These are phyloP conservation scores for Boehmeria nivea DNA, from an alignment of 306 rosid species.

Conservation along the genomic window DNA sequence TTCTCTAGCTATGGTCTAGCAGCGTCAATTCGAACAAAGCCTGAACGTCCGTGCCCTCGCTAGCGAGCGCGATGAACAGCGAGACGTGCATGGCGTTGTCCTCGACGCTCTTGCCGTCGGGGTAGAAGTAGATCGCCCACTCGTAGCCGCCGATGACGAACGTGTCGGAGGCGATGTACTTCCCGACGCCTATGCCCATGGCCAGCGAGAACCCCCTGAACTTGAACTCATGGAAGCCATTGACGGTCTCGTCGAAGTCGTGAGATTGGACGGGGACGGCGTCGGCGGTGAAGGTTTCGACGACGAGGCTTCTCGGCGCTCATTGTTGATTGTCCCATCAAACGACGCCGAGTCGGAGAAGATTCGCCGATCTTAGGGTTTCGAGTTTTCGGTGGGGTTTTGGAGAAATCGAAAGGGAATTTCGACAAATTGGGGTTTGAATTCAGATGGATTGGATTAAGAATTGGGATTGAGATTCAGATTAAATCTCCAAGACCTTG, in stretches of 20 bases:
- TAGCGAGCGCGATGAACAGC: constrained; percentile 51
- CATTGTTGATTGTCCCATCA: constrained; percentile 46
- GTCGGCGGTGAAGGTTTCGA: background rate
- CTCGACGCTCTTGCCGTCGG: constrained; percentile 55
- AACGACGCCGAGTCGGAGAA: no score
- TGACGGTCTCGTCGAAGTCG: constrained; percentile 44
- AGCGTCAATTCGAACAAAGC: constrained; percentile 55
- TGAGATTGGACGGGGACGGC: constrained; percentile 24
- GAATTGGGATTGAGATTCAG: background rate
- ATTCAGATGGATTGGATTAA: background rate
- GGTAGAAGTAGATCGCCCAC: constrained; percentile 65
- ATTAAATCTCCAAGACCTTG: background rate
- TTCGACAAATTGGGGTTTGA: background rate
- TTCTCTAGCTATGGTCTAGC: constrained; percentile 50
- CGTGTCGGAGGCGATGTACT: constrained; percentile 49
- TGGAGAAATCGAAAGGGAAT: background rate
- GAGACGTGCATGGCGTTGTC: constrained; percentile 50
- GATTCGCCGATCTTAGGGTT: no score
- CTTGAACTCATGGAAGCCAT: constrained; percentile 49
- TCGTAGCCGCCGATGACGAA: constrained; percentile 50
- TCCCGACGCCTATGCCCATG: constrained; percentile 56
- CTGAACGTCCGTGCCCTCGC: constrained; percentile 53
- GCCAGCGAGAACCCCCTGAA: constrained; percentile 46
- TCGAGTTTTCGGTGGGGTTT: background rate
- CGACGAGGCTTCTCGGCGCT: background rate